Evolutionary conservation across 495 filamentous ascomycete species (phyloP).

Genomic region (Poronia punctata): DNA sequence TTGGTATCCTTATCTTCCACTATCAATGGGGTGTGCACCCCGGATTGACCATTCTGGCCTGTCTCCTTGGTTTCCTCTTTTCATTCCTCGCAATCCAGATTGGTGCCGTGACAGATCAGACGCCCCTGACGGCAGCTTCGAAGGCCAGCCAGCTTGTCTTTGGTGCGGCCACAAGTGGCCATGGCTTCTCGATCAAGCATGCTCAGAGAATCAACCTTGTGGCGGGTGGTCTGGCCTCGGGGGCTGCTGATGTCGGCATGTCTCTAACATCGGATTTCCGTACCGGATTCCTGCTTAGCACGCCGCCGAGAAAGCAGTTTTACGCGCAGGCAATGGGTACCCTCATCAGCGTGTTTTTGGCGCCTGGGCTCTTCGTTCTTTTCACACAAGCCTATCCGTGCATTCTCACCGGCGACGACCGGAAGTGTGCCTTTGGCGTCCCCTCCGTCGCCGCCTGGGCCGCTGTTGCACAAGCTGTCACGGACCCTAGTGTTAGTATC

Average conservation of each 20-base stretch:
- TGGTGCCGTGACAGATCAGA: constrained; percentile 55
- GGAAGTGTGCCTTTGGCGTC: constrained; percentile 46
- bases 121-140: constrained; percentile 55
- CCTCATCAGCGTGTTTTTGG: constrained; percentile 55
- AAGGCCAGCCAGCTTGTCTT: constrained; percentile 65
- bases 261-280: constrained; percentile 52
- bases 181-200: constrained; percentile 35
- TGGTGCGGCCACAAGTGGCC: constrained; percentile 50
- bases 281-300: constrained; percentile 56
- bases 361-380: constrained; percentile 56
- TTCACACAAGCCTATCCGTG: constrained; percentile 62
- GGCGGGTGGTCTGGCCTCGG: constrained; percentile 53
- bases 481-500: constrained; percentile 50
- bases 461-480: constrained; percentile 59
- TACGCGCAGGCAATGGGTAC: constrained; percentile 55
- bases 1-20: constrained; percentile 51
- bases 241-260: constrained; percentile 50
- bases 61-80: constrained; percentile 59
- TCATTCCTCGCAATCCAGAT: constrained; percentile 63
- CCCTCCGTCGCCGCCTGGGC: constrained; percentile 61
- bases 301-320: constrained; percentile 57
- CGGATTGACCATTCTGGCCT: constrained; percentile 53
- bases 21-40: constrained; percentile 56
- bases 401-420: constrained; percentile 39
- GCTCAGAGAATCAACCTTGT: constrained; percentile 57